Base-by-base conservation (phyloP, 176 grass and related monocot species). In the Oryza punctata region DNA sequence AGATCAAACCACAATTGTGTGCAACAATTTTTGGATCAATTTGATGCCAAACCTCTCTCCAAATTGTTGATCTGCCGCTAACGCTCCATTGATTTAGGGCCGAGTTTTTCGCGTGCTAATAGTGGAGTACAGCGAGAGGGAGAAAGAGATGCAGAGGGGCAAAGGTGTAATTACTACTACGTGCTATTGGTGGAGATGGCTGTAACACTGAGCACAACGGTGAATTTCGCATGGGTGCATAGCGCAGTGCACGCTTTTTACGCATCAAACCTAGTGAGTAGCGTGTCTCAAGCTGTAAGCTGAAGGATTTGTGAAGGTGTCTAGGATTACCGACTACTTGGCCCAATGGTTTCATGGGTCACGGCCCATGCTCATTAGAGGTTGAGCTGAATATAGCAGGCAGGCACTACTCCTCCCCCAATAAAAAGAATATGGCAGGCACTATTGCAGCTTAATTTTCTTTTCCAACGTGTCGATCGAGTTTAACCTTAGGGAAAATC, bases 91-190 rank as follows among this genome's bases (percentile, higher is more conserved):
- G 40, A 41, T 82, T 69, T 83, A 75, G 78, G 79, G n/a, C 67
- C 88, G 59, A 73, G 70, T 78, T 78, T 86, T 78, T 27, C 88
- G 78, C 79, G 73, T 78, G 79, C 73, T 59, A 69, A 67, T 57
- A 11, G 45, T 18, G 60, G 44, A 77, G 23, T 44, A 38, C 32
- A 54, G 43, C 25, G 45, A 28, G 29, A 10, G 41, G 8, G 29
- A 5, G 38, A n/a, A 5, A 54, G 50, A 19, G 6, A 21, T 13
- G 13, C 3, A 47, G 45, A 47, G 13, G 13, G 15, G 50, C 16
- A n/a, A 18, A 57, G 52, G 52, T 57, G 52, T 57, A 57, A 57
- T 57, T n/a, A 57, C 10, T 10, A 38, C 16, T 54, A 35, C 75
- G 57, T 73, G 68, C 59, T 71, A 81, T 63, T 33, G 49, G 77